Conservation (phyloP, 805 yeast genomes). For the Ogataea chonburiensis region DNA sequence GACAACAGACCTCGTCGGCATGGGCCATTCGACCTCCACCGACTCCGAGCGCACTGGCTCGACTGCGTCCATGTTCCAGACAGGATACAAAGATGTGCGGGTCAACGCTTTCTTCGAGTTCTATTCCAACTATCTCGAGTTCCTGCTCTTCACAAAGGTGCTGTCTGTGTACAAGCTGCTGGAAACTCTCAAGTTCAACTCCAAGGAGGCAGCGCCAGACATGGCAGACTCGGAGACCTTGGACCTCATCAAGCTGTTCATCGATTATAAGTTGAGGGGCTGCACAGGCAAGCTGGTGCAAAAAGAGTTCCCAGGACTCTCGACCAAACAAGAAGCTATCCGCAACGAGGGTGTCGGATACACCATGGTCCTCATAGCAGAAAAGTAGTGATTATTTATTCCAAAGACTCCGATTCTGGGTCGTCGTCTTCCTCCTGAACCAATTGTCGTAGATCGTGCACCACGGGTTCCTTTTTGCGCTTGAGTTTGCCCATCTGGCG, state of each 20-base stretch:
- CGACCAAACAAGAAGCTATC: constrained; percentile 5
- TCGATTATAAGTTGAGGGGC: constrained; percentile 34
- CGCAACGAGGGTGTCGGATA: constrained; percentile 28
- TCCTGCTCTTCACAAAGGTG: constrained; percentile 21
- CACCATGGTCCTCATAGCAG: constrained; percentile 27
- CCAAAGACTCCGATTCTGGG: constrained; percentile 1
- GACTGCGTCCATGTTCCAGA: constrained; percentile 6
- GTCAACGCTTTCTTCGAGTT: constrained; percentile 33
- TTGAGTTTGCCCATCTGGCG: constrained; percentile 2
- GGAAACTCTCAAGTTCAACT: constrained; percentile 14
- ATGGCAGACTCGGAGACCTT: constrained; percentile 17
- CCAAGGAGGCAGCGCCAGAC: neutral
- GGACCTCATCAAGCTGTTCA: constrained; percentile 28
- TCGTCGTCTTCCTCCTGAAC: constrained; percentile 1
- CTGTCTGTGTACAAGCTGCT: constrained; percentile 20
- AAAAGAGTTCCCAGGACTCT: constrained; percentile 11
- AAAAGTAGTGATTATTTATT: constrained; percentile 17
- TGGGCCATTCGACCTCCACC: constrained; percentile 8
- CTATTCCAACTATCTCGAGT: constrained; percentile 31
- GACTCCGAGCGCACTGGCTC: constrained; percentile 12
- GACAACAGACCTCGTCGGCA: constrained; percentile 6
- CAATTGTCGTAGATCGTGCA: constrained; percentile 6
- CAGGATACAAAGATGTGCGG: constrained; percentile 29
- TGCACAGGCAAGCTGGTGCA: constrained; percentile 23
- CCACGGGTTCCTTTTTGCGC: constrained; percentile 4